Conservation (phyloP, 2,329 filamentous ascomycete species). For the Dactylonectria macrodidyma region DNA sequence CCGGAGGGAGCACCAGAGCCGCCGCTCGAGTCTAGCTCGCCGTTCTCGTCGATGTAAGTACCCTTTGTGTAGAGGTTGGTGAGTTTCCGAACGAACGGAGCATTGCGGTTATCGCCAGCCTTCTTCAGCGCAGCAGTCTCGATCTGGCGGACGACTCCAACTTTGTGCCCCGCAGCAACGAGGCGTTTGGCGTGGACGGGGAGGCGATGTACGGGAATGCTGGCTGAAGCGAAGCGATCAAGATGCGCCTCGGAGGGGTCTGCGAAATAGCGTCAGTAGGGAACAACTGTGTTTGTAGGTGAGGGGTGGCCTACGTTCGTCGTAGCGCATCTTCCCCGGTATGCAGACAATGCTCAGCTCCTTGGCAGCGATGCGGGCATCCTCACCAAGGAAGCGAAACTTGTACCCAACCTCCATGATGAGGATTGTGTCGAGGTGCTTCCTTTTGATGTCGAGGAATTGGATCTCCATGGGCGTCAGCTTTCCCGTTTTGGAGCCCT, state of each 20-base stretch:
- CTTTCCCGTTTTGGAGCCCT: slow-evolving; percentile 79
- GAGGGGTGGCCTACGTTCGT: slow-evolving; percentile 75
- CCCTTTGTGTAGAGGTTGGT: slow-evolving; percentile 99
- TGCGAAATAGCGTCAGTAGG: slow-evolving; percentile 47
- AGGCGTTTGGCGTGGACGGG: slow-evolving; percentile 95
- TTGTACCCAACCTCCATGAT: slow-evolving; percentile 98
- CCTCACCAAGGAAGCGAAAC: slow-evolving; percentile 96
- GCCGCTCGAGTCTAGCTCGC: slow-evolving; percentile 75
- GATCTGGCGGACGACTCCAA: slow-evolving; percentile 93
- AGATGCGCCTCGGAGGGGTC: slow-evolving; percentile 93
- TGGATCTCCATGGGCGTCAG: slow-evolving; percentile 96
- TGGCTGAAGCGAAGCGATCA: slow-evolving; percentile 93
- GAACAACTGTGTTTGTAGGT: neutral
- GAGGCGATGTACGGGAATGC: slow-evolving; percentile 91
- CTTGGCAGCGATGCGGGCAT: slow-evolving; percentile 90
- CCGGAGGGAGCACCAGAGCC: slow-evolving; percentile 67
- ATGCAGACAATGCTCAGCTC: slow-evolving; percentile 97
- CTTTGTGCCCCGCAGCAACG: slow-evolving; percentile 93
- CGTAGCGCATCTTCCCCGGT: slow-evolving; percentile 93
- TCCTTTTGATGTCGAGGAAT: slow-evolving; percentile 92
- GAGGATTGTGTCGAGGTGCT: slow-evolving; percentile 89
- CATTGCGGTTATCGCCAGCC: slow-evolving; percentile 92
- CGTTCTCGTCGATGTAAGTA: slow-evolving; percentile 95
- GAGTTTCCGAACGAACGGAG: slow-evolving; percentile 91
- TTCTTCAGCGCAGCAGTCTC: slow-evolving; percentile 98